These are phyloP conservation scores for Hymenoscyphus infarciens DNA, from an alignment of 2,329 filamentous ascomycete genomes.

Conservation along the genomic window DNA sequence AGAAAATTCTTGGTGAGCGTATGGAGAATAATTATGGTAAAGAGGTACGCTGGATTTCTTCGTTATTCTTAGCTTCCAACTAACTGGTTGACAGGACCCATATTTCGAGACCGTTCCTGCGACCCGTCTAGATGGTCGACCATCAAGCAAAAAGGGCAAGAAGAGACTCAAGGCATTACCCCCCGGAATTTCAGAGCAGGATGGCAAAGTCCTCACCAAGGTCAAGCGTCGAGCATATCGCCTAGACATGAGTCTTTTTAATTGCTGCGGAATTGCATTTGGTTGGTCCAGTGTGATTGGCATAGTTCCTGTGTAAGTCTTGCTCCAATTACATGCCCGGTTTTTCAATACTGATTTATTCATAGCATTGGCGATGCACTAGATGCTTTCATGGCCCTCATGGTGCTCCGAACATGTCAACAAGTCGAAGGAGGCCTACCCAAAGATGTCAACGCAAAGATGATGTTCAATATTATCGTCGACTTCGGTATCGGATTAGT, in stretches of 20 bases:
- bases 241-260: slow-evolving; percentile 82
- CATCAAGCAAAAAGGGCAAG: slow-evolving; percentile 65
- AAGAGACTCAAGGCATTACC: slow-evolving; percentile 84
- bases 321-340: slow-evolving; percentile 11
- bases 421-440: slow-evolving; percentile 76
- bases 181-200: slow-evolving; percentile 75
- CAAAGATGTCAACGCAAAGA: slow-evolving; percentile 55
- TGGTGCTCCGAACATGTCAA: slow-evolving; percentile 69
- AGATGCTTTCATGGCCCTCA: slow-evolving; percentile 70
- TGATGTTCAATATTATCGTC: slow-evolving; percentile 75
- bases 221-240: slow-evolving; percentile 83
- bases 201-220: slow-evolving; percentile 76
- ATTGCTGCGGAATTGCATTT: slow-evolving; percentile 74
- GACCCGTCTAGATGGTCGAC: slow-evolving; percentile 62
- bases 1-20: slow-evolving; percentile 55
- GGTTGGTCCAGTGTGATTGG: slow-evolving; percentile 88
- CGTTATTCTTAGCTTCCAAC: slow-evolving; percentile 11
- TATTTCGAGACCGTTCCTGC: slow-evolving; percentile 83
- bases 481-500: slow-evolving; percentile 73
- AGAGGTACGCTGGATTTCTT: slow-evolving; percentile 41
- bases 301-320: slow-evolving; percentile 71
- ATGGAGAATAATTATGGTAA: slow-evolving; percentile 55
- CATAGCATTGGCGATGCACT: slow-evolving; percentile 68
- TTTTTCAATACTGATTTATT: slow-evolving; percentile 20
- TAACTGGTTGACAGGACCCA: slow-evolving; percentile 61